Evolutionary conservation across 768 basidiomycete species (phyloP).

Genomic region (Mycena vulgaris): DNA sequence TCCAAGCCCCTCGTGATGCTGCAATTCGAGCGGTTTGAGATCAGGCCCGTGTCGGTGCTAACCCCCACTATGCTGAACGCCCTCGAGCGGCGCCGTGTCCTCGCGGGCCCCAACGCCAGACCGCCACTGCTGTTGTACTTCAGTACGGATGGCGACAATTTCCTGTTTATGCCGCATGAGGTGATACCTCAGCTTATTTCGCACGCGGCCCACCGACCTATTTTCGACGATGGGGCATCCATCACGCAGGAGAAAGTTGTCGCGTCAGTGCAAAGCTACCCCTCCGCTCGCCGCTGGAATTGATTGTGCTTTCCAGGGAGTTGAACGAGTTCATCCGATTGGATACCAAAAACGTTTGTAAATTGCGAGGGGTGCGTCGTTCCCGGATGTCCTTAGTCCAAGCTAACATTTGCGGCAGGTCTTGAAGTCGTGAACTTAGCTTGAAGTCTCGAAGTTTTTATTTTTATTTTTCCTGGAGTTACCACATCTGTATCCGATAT

Average conservation of each 20-base stretch:
- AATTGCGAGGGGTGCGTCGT: constrained; percentile 22
- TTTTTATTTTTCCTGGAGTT: too few relatives aligned
- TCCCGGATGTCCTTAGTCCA: not conserved
- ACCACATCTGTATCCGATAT: too few relatives aligned
- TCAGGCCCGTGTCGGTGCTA: constrained; percentile 14
- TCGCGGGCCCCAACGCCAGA: not conserved
- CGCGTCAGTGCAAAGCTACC: constrained; percentile 13
- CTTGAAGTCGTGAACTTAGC: constrained; percentile 9
- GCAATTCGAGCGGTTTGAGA: constrained; percentile 26
- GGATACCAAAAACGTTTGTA: constrained; percentile 16
- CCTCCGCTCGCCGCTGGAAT: too few relatives aligned
- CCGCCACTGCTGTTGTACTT: constrained; percentile 20
- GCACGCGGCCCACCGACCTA: not conserved
- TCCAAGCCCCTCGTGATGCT: constrained; percentile 22
- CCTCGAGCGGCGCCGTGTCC: not conserved
- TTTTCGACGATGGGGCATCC: constrained; percentile 18
- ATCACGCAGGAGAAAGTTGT: constrained; percentile 14
- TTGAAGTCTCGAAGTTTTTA: too few relatives aligned
- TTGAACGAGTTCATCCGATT: constrained; percentile 20
- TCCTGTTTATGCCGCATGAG: constrained; percentile 15
- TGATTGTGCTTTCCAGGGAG: not conserved
- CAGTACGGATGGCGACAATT: constrained; percentile 30
- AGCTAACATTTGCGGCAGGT: not conserved
- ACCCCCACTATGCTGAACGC: not conserved
- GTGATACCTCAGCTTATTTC: not conserved